Base-by-base conservation (phyloP, 1,284 basidiomycete genomes). In the Pterulicium gracile region DNA sequence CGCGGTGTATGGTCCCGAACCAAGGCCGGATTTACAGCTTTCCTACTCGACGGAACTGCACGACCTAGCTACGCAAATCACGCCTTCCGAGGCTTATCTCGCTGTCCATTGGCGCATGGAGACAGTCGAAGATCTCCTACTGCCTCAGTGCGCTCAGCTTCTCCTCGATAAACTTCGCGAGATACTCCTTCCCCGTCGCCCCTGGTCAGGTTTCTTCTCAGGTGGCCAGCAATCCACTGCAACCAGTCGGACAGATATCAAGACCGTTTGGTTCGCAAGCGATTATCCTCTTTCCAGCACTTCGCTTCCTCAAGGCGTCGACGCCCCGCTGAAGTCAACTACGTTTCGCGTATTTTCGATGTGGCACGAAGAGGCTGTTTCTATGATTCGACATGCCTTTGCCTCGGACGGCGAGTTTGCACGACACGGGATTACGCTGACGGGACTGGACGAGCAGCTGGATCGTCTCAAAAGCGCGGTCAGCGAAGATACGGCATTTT, bases 71-170 rank as follows among this genome's bases (percentile, higher is more conserved):
- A 54, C 55, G 12, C 56, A 55, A 27, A 58, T 73, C 22, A 58
- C 60, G 0, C 62, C 68, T 7, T 34, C 59, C 0, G 51, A 50
- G 2, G 62, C 65, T 0, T 75, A 72, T 53, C 54, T 70, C 1
- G 67, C 63, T 1, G 63, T 77, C 7, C 68, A 75, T 51, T 76
- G 73, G 73, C 58, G 69, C 23, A 72, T 72, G 65, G 72, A 74
- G 51, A 68, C 59, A 21, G 61, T 75, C 24, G 53, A 64, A 0
- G 53, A 62, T 1, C 57, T 60, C 17, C 51, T 62, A 13, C 58
- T 76, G 1, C 56, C 60, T 0, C 61, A 62, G 42, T 77, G 74
- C 49, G 72, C 71, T 0, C 60, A 66, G 46, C 61, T 65, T 0
- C 60, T 77, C 24, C 60, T 75, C 41, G 65, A 68, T 45, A 59